A percentile compares a stretch with the other conserved stretches of the same genome.
Conservation (phyloP, 192 early-diverging fungal genomes). For the Spinellus fusiger region DNA sequence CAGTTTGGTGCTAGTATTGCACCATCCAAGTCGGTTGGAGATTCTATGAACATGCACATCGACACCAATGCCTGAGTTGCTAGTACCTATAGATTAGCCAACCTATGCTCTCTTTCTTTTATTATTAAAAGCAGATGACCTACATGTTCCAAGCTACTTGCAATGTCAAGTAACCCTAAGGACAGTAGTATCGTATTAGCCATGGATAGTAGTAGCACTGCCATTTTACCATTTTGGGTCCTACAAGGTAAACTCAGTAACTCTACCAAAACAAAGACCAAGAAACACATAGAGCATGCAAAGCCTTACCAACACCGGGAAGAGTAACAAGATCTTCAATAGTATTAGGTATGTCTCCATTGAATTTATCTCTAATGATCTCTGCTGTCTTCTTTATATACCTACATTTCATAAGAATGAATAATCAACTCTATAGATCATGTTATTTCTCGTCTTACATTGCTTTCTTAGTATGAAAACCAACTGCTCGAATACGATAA, state of each 20-base stretch:
- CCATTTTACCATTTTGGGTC: constrained; percentile 90
- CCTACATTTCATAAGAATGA: neutral
- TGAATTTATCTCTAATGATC: constrained; percentile 64
- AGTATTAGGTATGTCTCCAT: constrained; percentile 78
- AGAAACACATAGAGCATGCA: neutral
- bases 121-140: constrained; percentile 1
- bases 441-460: constrained; percentile 24
- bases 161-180: constrained; percentile 77
- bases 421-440: constrained; percentile 10
- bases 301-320: constrained; percentile 66
- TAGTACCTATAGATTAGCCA: constrained; percentile 6
- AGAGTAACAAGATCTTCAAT: constrained; percentile 71
- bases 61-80: constrained; percentile 85
- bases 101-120: neutral
- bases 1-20: constrained; percentile 59
- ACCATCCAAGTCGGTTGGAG: constrained; percentile 83
- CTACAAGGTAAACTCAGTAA: neutral
- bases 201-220: too few relatives aligned
- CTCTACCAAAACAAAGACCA: neutral
- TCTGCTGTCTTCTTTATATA: constrained; percentile 76
- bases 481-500: constrained; percentile 70
- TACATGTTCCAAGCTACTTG: constrained; percentile 80
- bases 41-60: constrained; percentile 96
- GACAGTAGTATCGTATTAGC: too few relatives aligned
- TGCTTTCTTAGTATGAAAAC: constrained; percentile 87